Evolutionary conservation across 164 flowering plant species (phyloP).

Genomic region (grape (Vitis vinifera)): DNA sequence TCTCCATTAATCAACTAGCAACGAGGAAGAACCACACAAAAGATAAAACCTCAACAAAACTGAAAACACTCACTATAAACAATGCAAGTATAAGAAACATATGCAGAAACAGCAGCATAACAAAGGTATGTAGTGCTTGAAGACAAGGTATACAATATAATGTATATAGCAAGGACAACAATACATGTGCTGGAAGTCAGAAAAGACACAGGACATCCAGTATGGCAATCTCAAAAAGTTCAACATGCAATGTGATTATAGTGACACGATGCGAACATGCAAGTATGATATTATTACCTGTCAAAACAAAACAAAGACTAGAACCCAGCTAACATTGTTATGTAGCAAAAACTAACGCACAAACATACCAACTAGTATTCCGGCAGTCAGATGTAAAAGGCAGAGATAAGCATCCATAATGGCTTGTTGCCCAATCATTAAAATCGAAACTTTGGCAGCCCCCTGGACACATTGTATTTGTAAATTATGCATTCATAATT

Average conservation of each 20-base stretch:
- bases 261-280: too few species aligned
- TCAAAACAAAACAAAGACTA: neutral
- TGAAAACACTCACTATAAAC: neutral
- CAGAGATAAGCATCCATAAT: slow-evolving; percentile 99
- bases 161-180: neutral
- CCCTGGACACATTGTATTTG: slow-evolving; percentile 46
- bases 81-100: neutral
- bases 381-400: slow-evolving; percentile 95
- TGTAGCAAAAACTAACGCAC: neutral
- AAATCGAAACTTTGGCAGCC: slow-evolving; percentile 93
- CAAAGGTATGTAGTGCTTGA: neutral
- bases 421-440: slow-evolving; percentile 96
- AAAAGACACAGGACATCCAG: neutral
- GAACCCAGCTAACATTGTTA: neutral
- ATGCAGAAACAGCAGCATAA: too few species aligned
- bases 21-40: neutral
- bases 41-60: neutral
- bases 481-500: neutral
- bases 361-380: slow-evolving; percentile 87
- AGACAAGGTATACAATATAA: neutral
- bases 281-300: neutral
- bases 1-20: neutral
- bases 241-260: neutral
- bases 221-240: neutral
- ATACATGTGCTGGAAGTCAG: neutral